phyloP scores from a whole-genome alignment of 2,329 filamentous ascomycete genomes.

The Colletotrichum gloeosporioides region DNA sequence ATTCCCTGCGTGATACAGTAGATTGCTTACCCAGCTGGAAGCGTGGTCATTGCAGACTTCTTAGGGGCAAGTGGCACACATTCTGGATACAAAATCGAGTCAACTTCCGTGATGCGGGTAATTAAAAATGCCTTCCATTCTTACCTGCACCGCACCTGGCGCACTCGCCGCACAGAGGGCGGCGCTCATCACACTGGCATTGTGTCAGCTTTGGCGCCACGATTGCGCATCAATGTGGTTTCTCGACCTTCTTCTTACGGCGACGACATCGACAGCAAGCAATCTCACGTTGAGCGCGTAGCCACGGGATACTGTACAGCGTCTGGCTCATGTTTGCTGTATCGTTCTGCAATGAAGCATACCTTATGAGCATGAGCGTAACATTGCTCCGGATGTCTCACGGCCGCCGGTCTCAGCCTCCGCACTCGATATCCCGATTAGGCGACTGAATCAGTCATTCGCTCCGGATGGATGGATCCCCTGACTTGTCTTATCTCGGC shows the following conservation, averaged over 20 bases:
- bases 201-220: not conserved
- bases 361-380: not conserved
- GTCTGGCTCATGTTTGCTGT: not conserved
- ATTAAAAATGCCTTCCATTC: not conserved
- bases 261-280: not conserved
- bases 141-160: not conserved
- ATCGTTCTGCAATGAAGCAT: not conserved
- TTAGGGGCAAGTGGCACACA: not conserved
- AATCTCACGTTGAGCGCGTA: not conserved
- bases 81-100: not conserved
- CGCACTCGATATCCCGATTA: not conserved
- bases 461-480: not conserved
- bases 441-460: not conserved
- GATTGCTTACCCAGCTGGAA: not conserved
- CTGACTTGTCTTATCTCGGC: not conserved
- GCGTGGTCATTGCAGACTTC: not conserved
- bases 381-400: not conserved
- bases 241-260: not conserved
- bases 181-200: not conserved
- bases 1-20: not conserved
- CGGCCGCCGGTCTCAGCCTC: not conserved
- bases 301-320: not conserved
- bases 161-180: not conserved
- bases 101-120: not conserved
- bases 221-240: not conserved